Percentiles rank a stretch among this genome's conserved stretches.
Evolutionary conservation across 2,329 filamentous ascomycete genomes (phyloP).

Genomic region (Epichloe gansuensis): DNA sequence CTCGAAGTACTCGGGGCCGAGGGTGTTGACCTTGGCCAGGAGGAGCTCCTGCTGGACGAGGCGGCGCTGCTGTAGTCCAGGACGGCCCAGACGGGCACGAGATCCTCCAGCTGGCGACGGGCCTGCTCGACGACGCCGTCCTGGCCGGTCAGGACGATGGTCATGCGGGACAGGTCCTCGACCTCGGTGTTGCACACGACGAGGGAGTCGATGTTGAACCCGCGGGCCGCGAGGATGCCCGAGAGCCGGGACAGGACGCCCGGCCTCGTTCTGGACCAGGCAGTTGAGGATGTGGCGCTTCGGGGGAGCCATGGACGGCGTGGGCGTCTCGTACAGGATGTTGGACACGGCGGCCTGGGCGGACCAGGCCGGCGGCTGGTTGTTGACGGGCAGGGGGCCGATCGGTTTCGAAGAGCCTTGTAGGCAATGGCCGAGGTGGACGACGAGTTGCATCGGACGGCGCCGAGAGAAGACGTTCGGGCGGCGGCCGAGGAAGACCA

Average conservation of each 20-base stretch:
- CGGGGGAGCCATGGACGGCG: conserved; percentile 68
- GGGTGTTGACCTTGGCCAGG: conserved; percentile 89
- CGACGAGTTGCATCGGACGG: conserved; percentile 27
- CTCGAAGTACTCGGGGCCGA: conserved; percentile 96
- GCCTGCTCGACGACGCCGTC: conserved; percentile 97
- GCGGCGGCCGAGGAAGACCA: conserved; percentile 19
- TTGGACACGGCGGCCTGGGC: conserved; percentile 92
- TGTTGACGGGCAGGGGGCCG: conserved; percentile 70
- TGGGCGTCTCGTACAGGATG: conserved; percentile 96
- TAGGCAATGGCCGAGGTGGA: conserved; percentile 69
- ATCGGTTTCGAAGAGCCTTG: conserved; percentile 89
- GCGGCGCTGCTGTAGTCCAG: conserved; percentile 89
- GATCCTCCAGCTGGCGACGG: conserved; percentile 83
- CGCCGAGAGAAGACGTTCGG: conserved; percentile 17
- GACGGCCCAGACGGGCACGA: conserved; percentile 97
- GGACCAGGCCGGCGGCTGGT: conserved; percentile 68
- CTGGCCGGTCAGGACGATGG: conserved; percentile 90
- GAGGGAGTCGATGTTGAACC: conserved; percentile 98
- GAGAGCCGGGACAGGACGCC: conserved; percentile 94
- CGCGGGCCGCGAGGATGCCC: conserved; percentile 86
- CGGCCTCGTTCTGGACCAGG: conserved; percentile 93
- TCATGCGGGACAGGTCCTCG: conserved; percentile 94
- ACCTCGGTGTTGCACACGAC: conserved; percentile 98
- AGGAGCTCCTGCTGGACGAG: conserved; percentile 91
- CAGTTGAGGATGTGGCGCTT: conserved; percentile 97